Evolutionary conservation across 2,329 filamentous ascomycete species (phyloP).

Genomic region (Tolypocladium capitatum): DNA sequence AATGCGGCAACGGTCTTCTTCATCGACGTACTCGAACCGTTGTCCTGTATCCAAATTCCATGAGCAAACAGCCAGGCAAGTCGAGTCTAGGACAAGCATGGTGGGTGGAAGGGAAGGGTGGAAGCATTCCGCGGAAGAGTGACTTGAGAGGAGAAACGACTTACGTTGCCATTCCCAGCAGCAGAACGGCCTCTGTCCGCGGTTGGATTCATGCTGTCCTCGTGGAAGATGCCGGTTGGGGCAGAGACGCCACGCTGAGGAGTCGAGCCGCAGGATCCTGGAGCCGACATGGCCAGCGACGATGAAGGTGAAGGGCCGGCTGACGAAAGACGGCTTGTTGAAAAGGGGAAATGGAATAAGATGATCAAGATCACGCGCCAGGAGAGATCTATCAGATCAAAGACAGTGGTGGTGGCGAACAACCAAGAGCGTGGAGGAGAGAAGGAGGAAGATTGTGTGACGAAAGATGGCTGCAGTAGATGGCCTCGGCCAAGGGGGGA

Average conservation of each 20-base stretch:
- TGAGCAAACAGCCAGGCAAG: not conserved
- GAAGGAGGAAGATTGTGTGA: slow-evolving; percentile 1
- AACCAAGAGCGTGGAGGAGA: slow-evolving; percentile 5
- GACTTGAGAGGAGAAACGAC: not conserved
- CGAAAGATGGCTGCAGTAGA: slow-evolving; percentile 4
- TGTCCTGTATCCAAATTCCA: slow-evolving; percentile 8
- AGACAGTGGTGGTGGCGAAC: slow-evolving; percentile 12
- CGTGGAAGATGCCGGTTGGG: slow-evolving; percentile 7
- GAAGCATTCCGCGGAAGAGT: not conserved
- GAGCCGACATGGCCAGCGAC: slow-evolving; percentile 15
- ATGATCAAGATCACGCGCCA: slow-evolving; percentile 16
- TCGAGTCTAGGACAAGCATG: not conserved
- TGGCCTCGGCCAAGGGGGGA: not conserved
- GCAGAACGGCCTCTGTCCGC: slow-evolving; percentile 6
- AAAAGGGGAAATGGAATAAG: slow-evolving; percentile 5
- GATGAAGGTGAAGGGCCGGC: not conserved
- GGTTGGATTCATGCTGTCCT: slow-evolving; percentile 8
- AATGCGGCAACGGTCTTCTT: slow-evolving; percentile 35
- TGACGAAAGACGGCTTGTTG: not conserved
- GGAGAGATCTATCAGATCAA: slow-evolving; percentile 15
- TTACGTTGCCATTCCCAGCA: slow-evolving; percentile 7
- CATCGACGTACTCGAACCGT: slow-evolving; percentile 5
- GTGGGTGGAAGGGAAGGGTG: not conserved
- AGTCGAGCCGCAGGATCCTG: slow-evolving; percentile 14
- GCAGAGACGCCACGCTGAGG: slow-evolving; percentile 11